Conservation (phyloP, 768 basidiomycete genomes). For the Boletus rufocinnamomeus region DNA sequence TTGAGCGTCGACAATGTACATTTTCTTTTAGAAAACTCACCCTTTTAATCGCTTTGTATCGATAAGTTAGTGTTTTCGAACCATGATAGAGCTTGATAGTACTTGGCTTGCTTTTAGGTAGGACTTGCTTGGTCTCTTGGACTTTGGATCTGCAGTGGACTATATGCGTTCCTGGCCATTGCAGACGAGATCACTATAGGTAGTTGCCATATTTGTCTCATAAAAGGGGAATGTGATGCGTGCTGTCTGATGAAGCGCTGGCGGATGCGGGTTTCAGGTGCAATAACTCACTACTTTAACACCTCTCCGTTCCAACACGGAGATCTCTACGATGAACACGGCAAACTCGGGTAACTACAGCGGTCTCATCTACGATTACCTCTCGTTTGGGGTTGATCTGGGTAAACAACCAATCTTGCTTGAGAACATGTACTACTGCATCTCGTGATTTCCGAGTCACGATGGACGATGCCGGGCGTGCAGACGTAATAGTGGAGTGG, state of each 20-base stretch:
- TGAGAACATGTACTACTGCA: too few species aligned
- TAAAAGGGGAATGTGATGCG: not conserved
- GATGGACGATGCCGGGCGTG: too few species aligned
- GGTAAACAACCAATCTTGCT: too few species aligned
- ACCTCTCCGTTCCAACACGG: too few species aligned
- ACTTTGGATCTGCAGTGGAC: not conserved
- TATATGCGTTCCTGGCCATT: not conserved
- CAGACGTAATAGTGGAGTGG: too few species aligned
- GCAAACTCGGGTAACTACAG: too few species aligned
- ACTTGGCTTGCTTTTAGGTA: not conserved
- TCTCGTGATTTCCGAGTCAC: too few species aligned
- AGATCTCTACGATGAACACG: too few species aligned
- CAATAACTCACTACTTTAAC: too few species aligned
- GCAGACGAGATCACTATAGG: not conserved
- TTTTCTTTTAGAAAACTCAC: not conserved
- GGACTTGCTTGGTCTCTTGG: not conserved
- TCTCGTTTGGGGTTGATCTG: too few species aligned
- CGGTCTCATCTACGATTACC: too few species aligned
- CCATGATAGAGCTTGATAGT: not conserved
- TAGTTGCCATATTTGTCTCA: not conserved
- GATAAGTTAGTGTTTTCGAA: not conserved
- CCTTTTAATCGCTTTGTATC: constrained; percentile 9
- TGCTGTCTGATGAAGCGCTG: not conserved
- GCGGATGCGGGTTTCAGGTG: not conserved
- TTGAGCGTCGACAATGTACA: not conserved